These are phyloP conservation scores for Dictyostelium firmibasis DNA, from an alignment of 78 protist species.

Conservation along the genomic window DNA sequence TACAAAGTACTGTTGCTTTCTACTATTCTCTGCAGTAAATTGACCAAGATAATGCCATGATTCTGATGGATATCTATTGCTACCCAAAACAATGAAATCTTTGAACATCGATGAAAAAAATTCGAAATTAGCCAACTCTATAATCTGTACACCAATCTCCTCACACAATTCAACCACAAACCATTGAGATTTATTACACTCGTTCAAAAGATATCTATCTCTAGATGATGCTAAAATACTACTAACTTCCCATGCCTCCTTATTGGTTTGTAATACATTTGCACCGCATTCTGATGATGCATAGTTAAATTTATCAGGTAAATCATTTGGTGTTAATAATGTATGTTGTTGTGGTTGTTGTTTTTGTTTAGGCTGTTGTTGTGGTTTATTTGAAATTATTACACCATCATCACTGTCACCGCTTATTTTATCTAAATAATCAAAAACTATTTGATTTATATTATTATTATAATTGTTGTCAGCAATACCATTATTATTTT, in stretches of 20 bases:
- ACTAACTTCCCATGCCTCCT: constrained; percentile 69
- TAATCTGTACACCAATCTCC: constrained; percentile 76
- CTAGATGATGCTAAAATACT: constrained; percentile 54
- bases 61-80: constrained; percentile 38
- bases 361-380: background rate
- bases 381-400: too few relatives aligned
- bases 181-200: constrained; percentile 70
- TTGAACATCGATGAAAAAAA: constrained; percentile 82
- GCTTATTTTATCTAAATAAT: too few relatives aligned
- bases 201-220: constrained; percentile 76
- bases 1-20: constrained; percentile 78
- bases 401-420: too few relatives aligned
- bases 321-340: constrained; percentile 39
- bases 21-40: constrained; percentile 70
- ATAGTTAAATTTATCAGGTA: constrained; percentile 75
- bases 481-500: too few relatives aligned
- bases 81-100: constrained; percentile 58
- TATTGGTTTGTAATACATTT: constrained; percentile 60
- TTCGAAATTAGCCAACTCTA: constrained; percentile 83
- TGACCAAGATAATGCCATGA: constrained; percentile 61
- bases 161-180: constrained; percentile 82
- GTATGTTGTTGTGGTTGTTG: background rate
- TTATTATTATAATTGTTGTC: background rate
- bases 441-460: too few relatives aligned
- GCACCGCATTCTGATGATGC: constrained; percentile 86